A percentile compares a stretch with the other conserved stretches of the same genome.
Conservation (phyloP, 2,329 filamentous ascomycete species). For the Trichoderma aggressivum region DNA sequence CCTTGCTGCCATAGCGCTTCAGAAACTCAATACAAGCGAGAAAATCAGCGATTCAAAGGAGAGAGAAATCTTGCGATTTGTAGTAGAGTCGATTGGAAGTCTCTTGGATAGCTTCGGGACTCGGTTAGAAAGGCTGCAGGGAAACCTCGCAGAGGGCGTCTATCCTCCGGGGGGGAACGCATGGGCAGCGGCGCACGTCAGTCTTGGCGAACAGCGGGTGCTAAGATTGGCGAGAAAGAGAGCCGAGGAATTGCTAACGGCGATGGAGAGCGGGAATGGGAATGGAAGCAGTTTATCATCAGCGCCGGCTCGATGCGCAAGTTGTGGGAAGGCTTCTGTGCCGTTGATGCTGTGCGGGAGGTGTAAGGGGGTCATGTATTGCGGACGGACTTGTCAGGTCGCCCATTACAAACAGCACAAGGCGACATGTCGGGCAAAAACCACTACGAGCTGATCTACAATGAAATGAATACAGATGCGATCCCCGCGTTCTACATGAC, state of each 20-base stretch:
- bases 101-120: slow-evolving; percentile 32
- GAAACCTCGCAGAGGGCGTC: slow-evolving; percentile 30
- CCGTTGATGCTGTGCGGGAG: slow-evolving; percentile 21
- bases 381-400: slow-evolving; percentile 19
- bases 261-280: not conserved
- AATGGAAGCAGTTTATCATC: not conserved
- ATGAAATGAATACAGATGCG: not conserved
- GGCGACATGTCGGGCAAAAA: slow-evolving; percentile 12
- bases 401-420: slow-evolving; percentile 22
- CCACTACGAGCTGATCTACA: not conserved
- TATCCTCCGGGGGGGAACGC: slow-evolving; percentile 33
- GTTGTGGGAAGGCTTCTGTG: slow-evolving; percentile 17
- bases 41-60: slow-evolving; percentile 34
- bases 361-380: slow-evolving; percentile 19
- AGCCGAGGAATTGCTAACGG: slow-evolving; percentile 30
- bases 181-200: slow-evolving; percentile 35
- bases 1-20: slow-evolving; percentile 26
- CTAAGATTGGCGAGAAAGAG: slow-evolving; percentile 32
- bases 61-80: slow-evolving; percentile 30
- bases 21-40: slow-evolving; percentile 24
- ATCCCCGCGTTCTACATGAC: not conserved
- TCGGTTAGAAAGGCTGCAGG: slow-evolving; percentile 31
- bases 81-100: slow-evolving; percentile 32
- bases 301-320: slow-evolving; percentile 8
- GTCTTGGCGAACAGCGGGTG: slow-evolving; percentile 32